Conservation (phyloP, 2,329 filamentous ascomycete species). For the Nemania sp. region DNA sequence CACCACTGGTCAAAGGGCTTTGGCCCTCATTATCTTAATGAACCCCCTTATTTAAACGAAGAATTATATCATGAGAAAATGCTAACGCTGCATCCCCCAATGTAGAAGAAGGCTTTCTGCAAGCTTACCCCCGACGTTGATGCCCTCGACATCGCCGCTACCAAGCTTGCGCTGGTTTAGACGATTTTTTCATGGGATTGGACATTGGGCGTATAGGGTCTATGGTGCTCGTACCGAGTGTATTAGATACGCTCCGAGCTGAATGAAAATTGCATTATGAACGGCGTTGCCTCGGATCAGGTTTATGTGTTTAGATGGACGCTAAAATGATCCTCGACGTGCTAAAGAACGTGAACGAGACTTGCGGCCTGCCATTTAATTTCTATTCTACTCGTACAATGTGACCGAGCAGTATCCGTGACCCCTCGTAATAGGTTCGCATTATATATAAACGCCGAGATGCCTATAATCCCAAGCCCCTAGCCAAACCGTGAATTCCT, state of each 20-base stretch:
- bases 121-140: slow-evolving; percentile 96
- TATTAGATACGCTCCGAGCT: slow-evolving; percentile 43
- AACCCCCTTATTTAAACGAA: not conserved
- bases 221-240: slow-evolving; percentile 43
- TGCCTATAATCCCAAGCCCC: not conserved
- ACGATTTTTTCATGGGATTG: slow-evolving; percentile 41
- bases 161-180: slow-evolving; percentile 99
- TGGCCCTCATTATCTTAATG: not conserved
- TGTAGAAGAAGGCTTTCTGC: slow-evolving; percentile 93
- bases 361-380: slow-evolving; percentile 23
- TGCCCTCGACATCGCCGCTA: slow-evolving; percentile 98
- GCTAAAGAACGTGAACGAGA: slow-evolving; percentile 35
- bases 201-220: slow-evolving; percentile 39
- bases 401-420: slow-evolving; percentile 15
- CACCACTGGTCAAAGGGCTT: not conserved
- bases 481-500: not conserved
- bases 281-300: slow-evolving; percentile 53
- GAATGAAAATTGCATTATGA: slow-evolving; percentile 51
- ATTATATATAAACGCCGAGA: slow-evolving; percentile 4
- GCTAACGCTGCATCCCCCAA: slow-evolving; percentile 11
- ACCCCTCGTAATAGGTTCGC: slow-evolving; percentile 5
- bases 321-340: slow-evolving; percentile 48
- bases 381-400: slow-evolving; percentile 27
- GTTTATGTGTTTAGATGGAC: slow-evolving; percentile 52
- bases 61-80: slow-evolving; percentile 40